Evolutionary conservation across 805 yeast species (phyloP).

Genomic region (Gaillardinia entomophila): DNA sequence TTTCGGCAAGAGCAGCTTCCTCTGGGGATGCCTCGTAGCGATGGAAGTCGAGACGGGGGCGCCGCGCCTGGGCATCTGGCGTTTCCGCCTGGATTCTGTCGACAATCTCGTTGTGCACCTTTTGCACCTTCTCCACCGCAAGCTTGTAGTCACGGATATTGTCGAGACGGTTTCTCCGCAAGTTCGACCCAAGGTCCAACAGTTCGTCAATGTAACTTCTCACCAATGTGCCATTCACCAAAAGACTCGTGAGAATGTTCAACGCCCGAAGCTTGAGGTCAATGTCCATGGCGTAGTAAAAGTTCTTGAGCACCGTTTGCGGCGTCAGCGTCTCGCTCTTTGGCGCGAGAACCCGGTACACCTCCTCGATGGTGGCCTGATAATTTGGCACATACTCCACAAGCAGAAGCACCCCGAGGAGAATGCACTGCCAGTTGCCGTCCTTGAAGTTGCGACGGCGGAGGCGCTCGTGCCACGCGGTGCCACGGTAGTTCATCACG

Average conservation of each 20-base stretch:
- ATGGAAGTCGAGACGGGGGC: slow-evolving; percentile 19
- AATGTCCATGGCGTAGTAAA: slow-evolving; percentile 46
- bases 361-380: slow-evolving; percentile 41
- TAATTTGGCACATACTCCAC: slow-evolving; percentile 55
- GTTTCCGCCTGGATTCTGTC: slow-evolving; percentile 9
- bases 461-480: slow-evolving; percentile 74
- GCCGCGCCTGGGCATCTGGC: slow-evolving; percentile 10
- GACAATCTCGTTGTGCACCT: slow-evolving; percentile 16
- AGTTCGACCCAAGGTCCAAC: slow-evolving; percentile 53
- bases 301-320: slow-evolving; percentile 45
- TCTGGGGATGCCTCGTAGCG: slow-evolving; percentile 37
- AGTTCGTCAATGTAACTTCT: slow-evolving; percentile 63
- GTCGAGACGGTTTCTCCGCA: slow-evolving; percentile 66
- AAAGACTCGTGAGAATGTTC: slow-evolving; percentile 56
- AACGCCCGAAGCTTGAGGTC: slow-evolving; percentile 53
- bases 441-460: slow-evolving; percentile 70
- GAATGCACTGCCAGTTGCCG: slow-evolving; percentile 78
- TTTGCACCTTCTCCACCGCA: slow-evolving; percentile 46
- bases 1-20: slow-evolving; percentile 33
- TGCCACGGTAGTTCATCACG: slow-evolving; percentile 51
- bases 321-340: slow-evolving; percentile 44
- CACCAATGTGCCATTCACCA: slow-evolving; percentile 53
- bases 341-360: slow-evolving; percentile 57
- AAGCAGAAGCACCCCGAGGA: slow-evolving; percentile 65
- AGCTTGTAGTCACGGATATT: slow-evolving; percentile 53